Conservation (phyloP, 768 basidiomycete species). For the Gloeopeniophorella convolvens region DNA sequence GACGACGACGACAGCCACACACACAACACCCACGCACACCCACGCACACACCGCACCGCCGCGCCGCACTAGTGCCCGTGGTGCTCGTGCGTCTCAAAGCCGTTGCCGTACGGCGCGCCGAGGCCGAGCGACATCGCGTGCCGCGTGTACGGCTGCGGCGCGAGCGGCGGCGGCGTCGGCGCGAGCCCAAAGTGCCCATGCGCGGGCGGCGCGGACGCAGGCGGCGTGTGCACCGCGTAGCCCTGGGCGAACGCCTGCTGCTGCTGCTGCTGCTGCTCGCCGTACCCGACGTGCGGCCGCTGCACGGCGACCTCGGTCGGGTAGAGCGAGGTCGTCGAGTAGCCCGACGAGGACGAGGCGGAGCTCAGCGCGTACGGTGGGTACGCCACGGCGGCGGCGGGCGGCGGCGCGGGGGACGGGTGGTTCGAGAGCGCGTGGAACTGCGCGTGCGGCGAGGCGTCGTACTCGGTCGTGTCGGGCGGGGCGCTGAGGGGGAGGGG, state of each 20-base stretch:
- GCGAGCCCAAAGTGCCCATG: conserved; percentile 16
- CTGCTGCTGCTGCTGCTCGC: too few relatives aligned
- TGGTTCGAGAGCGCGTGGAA: neutral
- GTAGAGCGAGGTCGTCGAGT: conserved; percentile 7
- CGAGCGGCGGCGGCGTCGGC: conserved; percentile 1
- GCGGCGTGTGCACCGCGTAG: conserved; percentile 4
- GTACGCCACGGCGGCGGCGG: neutral
- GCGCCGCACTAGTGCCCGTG: neutral
- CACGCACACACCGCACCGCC: neutral
- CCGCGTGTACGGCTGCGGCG: conserved; percentile 1
- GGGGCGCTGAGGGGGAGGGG: conserved; percentile 8
- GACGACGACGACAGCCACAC: neutral
- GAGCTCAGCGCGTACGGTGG: conserved; percentile 2
- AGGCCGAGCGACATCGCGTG: neutral
- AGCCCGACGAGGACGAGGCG: conserved; percentile 8
- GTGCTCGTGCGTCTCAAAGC: conserved; percentile 3
- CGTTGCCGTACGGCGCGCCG: conserved; percentile 10
- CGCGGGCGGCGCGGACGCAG: conserved; percentile 15
- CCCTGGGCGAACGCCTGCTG: too few relatives aligned
- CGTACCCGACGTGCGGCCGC: too few relatives aligned
- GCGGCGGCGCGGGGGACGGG: neutral
- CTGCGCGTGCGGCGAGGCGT: conserved; percentile 9
- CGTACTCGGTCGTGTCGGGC: conserved; percentile 3
- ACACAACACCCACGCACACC: neutral
- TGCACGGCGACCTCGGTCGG: conserved; percentile 7